Conservation (phyloP, 768 basidiomycete genomes). For the Udeniomyces megalosporus region DNA sequence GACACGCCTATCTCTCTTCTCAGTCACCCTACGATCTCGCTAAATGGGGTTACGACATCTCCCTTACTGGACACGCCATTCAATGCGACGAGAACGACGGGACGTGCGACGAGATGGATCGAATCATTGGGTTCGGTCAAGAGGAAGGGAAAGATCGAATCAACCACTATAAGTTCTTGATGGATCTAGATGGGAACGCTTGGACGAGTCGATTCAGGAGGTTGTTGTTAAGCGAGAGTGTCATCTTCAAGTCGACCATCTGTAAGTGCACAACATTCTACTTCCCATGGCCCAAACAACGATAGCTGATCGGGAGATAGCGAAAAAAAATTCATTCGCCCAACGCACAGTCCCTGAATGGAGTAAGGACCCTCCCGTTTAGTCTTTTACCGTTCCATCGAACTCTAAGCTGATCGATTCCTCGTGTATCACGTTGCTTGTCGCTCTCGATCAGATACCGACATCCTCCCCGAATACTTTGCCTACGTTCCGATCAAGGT, state of each 20-base stretch:
- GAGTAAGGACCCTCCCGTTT: background rate
- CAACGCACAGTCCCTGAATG: slow-evolving; percentile 1
- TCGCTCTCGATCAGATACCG: background rate
- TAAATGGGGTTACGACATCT: slow-evolving; percentile 11
- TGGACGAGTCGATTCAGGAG: slow-evolving; percentile 14
- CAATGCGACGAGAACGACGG: slow-evolving; percentile 13
- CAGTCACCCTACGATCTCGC: background rate
- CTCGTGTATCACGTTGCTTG: too few species aligned
- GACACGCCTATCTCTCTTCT: background rate
- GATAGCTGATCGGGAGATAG: too few species aligned
- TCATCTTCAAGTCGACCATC: slow-evolving; percentile 9
- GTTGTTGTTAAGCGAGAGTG: slow-evolving; percentile 3
- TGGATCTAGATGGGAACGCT: slow-evolving; percentile 14
- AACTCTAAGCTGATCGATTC: background rate
- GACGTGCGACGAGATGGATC: slow-evolving; percentile 13
- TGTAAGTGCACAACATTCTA: background rate
- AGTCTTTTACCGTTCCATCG: background rate
- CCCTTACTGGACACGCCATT: background rate
- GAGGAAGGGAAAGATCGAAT: background rate
- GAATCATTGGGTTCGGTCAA: background rate
- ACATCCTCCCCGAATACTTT: slow-evolving; percentile 6
- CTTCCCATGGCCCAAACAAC: too few species aligned
- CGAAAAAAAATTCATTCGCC: background rate
- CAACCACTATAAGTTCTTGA: slow-evolving; percentile 6
- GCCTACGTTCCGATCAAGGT: slow-evolving; percentile 10